phyloP scores from a whole-genome alignment of 2,329 filamentous ascomycete genomes.

The Alternaria arbusti region DNA sequence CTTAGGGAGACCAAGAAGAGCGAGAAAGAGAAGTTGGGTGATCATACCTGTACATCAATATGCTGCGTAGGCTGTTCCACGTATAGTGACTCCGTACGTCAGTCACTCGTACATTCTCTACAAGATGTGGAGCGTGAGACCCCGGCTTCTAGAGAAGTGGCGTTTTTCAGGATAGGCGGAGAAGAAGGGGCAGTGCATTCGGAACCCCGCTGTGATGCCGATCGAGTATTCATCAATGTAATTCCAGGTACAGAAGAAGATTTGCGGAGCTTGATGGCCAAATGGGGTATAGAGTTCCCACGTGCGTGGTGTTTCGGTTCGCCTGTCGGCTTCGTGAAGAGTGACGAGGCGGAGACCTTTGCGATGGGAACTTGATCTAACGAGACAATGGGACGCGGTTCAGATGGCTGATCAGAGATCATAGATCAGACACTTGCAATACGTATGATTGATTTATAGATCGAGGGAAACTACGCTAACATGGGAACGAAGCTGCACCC shows the following conservation, averaged over 20 bases:
- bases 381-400: background rate
- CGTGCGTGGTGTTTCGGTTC: constrained; percentile 33
- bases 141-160: constrained; percentile 41
- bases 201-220: constrained; percentile 36
- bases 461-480: background rate
- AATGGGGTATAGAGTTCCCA: constrained; percentile 42
- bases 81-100: constrained; percentile 50
- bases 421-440: background rate
- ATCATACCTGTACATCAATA: background rate
- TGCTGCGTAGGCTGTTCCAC: constrained; percentile 49
- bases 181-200: constrained; percentile 54
- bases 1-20: background rate
- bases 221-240: constrained; percentile 48
- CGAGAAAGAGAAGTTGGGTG: background rate
- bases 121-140: background rate
- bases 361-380: background rate
- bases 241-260: constrained; percentile 44
- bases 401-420: background rate
- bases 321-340: constrained; percentile 17
- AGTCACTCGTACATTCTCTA: constrained; percentile 42
- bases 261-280: constrained; percentile 36
- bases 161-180: constrained; percentile 53
- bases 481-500: background rate
- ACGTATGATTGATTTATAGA: background rate
- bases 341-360: constrained; percentile 6